A percentile compares a stretch with the other conserved stretches of the same genome.
These are phyloP conservation scores for Asterochloris erici DNA, from an alignment of 139 green algal genomes.

Conservation along the genomic window DNA sequence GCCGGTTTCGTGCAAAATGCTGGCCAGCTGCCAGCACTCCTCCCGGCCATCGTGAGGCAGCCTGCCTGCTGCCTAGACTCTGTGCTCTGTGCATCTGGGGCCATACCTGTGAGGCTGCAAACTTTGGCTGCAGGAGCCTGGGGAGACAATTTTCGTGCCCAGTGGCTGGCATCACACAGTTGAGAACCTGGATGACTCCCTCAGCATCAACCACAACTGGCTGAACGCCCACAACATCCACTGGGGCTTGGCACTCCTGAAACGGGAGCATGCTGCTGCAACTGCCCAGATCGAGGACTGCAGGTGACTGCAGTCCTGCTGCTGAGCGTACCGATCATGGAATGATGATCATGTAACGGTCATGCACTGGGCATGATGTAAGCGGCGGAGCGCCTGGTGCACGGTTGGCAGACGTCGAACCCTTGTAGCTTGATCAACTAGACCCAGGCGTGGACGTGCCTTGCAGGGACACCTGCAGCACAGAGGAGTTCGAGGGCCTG, in stretches of 20 bases:
- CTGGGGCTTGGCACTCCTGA: slow-evolving; percentile 53
- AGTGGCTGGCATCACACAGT: slow-evolving; percentile 88
- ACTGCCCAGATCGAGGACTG: slow-evolving; percentile 62
- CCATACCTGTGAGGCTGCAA: not conserved
- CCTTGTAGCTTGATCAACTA: not conserved
- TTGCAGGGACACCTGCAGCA: slow-evolving; percentile 9
- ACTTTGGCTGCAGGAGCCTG: slow-evolving; percentile 47
- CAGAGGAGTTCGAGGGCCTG: slow-evolving; percentile 66
- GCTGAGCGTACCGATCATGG: not conserved
- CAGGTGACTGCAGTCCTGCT: slow-evolving; percentile 26
- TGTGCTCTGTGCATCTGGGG: not conserved
- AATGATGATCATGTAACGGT: not conserved
- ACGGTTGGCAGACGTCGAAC: not conserved
- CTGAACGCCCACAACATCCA: slow-evolving; percentile 61
- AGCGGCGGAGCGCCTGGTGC: no score
- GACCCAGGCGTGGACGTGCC: not conserved
- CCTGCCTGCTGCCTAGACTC: not conserved
- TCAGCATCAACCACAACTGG: slow-evolving; percentile 91
- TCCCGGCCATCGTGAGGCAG: not conserved
- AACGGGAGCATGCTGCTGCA: slow-evolving; percentile 37
- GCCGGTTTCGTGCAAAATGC: no score
- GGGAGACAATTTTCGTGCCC: slow-evolving; percentile 90
- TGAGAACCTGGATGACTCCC: slow-evolving; percentile 68
- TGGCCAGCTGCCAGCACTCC: no score
- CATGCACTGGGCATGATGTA: no score